These are phyloP conservation scores for Pythium sukuiense DNA, from an alignment of 352 stramenopile species.

Conservation along the genomic window DNA sequence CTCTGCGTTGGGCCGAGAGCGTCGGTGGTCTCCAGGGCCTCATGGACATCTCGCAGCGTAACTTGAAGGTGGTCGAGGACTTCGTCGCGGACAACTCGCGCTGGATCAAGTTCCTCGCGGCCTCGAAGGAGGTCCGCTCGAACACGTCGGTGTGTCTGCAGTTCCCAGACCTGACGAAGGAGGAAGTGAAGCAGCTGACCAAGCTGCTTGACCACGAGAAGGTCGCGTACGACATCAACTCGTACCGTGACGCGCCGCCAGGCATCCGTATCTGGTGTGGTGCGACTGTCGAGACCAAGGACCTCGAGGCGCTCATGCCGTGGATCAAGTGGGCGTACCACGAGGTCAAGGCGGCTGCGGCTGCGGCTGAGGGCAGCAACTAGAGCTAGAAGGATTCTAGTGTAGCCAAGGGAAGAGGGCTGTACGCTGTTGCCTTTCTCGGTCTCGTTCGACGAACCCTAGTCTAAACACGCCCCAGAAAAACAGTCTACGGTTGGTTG, in stretches of 20 bases:
- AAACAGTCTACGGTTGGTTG: background rate
- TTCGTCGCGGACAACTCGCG: constrained; percentile 95
- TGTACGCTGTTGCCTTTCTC: constrained; percentile 7
- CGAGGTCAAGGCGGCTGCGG: constrained; percentile 69
- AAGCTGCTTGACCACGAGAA: constrained; percentile 94
- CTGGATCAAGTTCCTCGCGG: constrained; percentile 98
- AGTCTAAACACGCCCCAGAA: background rate
- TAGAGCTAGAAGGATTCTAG: background rate
- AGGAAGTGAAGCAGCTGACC: constrained; percentile 97
- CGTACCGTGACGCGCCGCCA: constrained; percentile 97
- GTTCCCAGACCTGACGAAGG: constrained; percentile 90
- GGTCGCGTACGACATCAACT: constrained; percentile 97
- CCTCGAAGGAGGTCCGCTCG: constrained; percentile 91
- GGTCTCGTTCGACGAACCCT: background rate
- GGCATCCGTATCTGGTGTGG: constrained; percentile 99
- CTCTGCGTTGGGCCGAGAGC: constrained; percentile 94
- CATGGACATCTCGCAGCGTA: constrained; percentile 93
- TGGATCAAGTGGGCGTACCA: constrained; percentile 99
- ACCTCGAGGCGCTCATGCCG: constrained; percentile 97
- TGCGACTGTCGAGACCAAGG: constrained; percentile 97
- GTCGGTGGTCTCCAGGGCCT: constrained; percentile 94
- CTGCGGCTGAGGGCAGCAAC: constrained; percentile 20
- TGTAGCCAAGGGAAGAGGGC: background rate
- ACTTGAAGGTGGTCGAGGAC: constrained; percentile 94
- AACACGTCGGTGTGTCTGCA: constrained; percentile 98